Evolutionary conservation across 2,329 filamentous ascomycete genomes (phyloP), one percentile per base, ranked within the genome.

Genomic region (Xylaria sp.): DNA sequence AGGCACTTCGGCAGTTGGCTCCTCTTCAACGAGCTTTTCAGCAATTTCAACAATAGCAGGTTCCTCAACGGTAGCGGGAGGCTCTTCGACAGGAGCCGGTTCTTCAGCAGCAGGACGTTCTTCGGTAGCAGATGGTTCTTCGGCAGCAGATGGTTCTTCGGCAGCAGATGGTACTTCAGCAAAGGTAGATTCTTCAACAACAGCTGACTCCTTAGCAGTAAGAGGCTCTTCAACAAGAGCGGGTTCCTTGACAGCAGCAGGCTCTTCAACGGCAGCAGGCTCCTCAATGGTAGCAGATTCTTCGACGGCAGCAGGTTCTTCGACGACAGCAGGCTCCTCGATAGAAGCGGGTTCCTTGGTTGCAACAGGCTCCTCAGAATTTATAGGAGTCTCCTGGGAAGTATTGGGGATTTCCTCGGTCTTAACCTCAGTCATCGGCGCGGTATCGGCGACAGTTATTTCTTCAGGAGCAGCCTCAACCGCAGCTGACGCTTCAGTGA

Each of bases 371-470:
- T 58, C 48, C 59, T 55, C 28, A 55, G 51, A 25, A 55, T 18
- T 15, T 52, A n/a, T 9, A 52, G 49, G 9, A n/a, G 62, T 7
- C 12, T 68, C 72, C 49, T 63, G 59, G 20, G 46, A 68, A 52
- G 55, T 18, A 7, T 7, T 31, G 6, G 49, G 49, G 4, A 13
- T 52, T 15, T 52, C 49, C 23, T 52, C 33, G 39, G 33, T 12
- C 54, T 56, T 39, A 13, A 23, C 33, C 8, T 23, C 23, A 13
- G 36, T 28, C 20, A n/a, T 18, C 15, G 23, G 31, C 39, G 58
- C 52, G n/a, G 66, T 56, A 46, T 70, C 66, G 25, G 33, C 33
- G 52, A 43, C 41, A 20, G 52, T 39, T 25, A 55, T 28, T 33
- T 70, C 63, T 13, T 28, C 49, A 25, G 20, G 49, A 20, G 18